Evolutionary conservation across 2,329 filamentous ascomycete species (phyloP), one percentile per base, ranked within the genome.

Genomic region (Stachybotrys chlorohalonatus): DNA sequence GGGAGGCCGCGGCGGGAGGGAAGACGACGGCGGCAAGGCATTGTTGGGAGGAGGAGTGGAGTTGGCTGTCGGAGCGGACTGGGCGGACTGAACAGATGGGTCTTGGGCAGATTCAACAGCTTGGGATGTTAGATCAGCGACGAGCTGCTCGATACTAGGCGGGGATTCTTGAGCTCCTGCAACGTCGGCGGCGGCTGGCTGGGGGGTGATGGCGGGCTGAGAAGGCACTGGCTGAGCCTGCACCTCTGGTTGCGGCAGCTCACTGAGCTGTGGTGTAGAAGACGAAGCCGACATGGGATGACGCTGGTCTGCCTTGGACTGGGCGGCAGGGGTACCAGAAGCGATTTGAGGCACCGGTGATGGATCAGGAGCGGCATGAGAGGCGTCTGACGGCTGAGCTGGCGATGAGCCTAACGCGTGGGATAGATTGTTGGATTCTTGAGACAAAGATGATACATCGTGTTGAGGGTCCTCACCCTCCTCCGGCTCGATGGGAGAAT

Each of bases 1-100:
- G 51, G 75, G 75, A 52, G 75, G 76, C 62, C 73, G 73, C 54
- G 75, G 67, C 62, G 77, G 78, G 56, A 81, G 68, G 63, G 77
- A 71, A 58, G 75, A 66, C 46, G 72, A 64, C 36, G 67, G 64
- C 59, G 68, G 68, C 60, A 73, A 59, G 45, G 67, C 66, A 60
- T 69, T 63, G 53, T 67, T 57, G 54, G 63, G 58, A 56, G 65
- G 58, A 62, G 68, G 55, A 64, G 67, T 56, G 61, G 65, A 56
- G 51, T 62, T 61, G 54, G 60, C 58, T 53, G 58, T 63, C 50
- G 56, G 59, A 55, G 66, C 66, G 55, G 62, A 55, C 55, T 60
- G 62, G 56, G 59, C 57, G 55, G 65, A 56, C 15, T 11, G 8
- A 54, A 56, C 55, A 57, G 60, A 60, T 62, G 59, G 54, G 60